Evolutionary conservation across 1,284 basidiomycete species (phyloP), one percentile per base, ranked within the genome.

Genomic region (Ustilago tritici): DNA sequence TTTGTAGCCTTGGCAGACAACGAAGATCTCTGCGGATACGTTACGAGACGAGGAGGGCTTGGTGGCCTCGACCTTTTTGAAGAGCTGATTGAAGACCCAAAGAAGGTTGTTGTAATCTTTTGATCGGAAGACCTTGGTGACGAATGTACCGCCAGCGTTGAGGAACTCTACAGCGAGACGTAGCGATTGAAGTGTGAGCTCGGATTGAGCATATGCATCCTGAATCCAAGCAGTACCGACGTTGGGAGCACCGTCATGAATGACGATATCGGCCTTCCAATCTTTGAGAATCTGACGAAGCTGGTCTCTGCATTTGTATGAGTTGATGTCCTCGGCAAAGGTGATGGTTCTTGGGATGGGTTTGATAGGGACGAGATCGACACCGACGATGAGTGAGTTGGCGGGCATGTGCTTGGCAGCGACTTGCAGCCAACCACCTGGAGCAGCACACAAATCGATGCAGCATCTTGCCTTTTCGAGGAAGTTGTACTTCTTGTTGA

Each of bases 161-260:
- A 99, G 90, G 86, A 99, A 99, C 85, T 99, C 96, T 61, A 95
- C 95, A 15, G 97, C 96, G 68, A 99, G 91, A 88, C 95, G 97
- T 83, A 99, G 89, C 86, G 93, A 93, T 90, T 94, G 95, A 68
- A 99, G 90, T 65, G 98, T 96, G 70, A 99, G 92, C 87, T 99
- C 97, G 56, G 94, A 94, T 86, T 99, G 97, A 71, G 92, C 92
- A 88, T 96, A 99, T 1, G 97, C 97, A 88, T 99, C 97, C 87
- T 99, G 97, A 69, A 99, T 91, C 97, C 97, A 99, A 14, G 97
- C 97, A 32, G 95, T 94, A 89, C 97, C 97, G 87, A 99, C 97
- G 87, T 99, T 99, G 49, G 97, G 97, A 49, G 97, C 97, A 89
- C 97, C 97, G 88, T 99, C 97, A 87, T 99, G 97, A 63, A 99